These are phyloP conservation scores for Entomortierella chlamydospora DNA, from an alignment of 192 early-diverging fungal genomes.

Conservation along the genomic window DNA sequence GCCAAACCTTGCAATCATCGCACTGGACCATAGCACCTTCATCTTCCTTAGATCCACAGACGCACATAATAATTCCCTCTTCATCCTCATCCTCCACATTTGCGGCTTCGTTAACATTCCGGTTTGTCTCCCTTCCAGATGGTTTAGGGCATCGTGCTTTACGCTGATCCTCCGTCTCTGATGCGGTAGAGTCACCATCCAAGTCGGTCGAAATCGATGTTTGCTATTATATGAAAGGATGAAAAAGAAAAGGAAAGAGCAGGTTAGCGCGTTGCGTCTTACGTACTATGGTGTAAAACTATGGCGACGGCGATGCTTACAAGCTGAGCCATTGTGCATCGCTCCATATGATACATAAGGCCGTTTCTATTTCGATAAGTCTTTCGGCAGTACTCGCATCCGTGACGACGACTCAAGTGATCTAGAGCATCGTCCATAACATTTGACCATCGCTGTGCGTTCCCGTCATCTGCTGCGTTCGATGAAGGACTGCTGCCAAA, in stretches of 20 bases:
- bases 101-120: not conserved
- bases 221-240: constrained; percentile 12
- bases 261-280: not conserved
- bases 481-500: not conserved
- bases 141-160: constrained; percentile 52
- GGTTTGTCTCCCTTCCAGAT: constrained; percentile 1
- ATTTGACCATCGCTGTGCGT: constrained; percentile 6
- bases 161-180: constrained; percentile 64
- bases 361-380: constrained; percentile 71
- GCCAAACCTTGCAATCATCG: constrained; percentile 76
- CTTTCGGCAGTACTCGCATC: constrained; percentile 73
- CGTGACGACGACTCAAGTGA: constrained; percentile 24
- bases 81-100: constrained; percentile 35
- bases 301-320: constrained; percentile 57
- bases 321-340: constrained; percentile 63
- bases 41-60: constrained; percentile 61
- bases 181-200: constrained; percentile 43
- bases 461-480: not conserved
- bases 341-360: constrained; percentile 67
- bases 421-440: constrained; percentile 23
- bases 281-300: too few relatives aligned
- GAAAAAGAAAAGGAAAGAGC: too few relatives aligned
- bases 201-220: constrained; percentile 49
- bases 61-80: constrained; percentile 59
- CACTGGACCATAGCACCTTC: constrained; percentile 78